Base-by-base conservation (phyloP, 148 eudicot species). In the Euryodendron excelsum region DNA sequence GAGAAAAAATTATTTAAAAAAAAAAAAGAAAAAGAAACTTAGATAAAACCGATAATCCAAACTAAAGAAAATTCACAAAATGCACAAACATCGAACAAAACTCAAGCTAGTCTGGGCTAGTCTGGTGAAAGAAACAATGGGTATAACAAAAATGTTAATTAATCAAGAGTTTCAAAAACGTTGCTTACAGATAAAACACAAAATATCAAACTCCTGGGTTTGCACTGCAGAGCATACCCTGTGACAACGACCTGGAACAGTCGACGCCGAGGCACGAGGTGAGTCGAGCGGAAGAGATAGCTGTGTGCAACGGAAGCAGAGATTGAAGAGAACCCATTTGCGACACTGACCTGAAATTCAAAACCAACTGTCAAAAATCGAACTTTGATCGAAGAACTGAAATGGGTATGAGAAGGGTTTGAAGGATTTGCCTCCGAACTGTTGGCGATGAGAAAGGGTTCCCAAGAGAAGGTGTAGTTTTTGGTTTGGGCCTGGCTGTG, bases 201-300 rank as follows among this genome's bases (percentile, higher is more conserved):
- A 81, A 83, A 76, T 81, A 90, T 94, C 98, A 94, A 87, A 91
- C 98, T 86, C 97, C 95, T 81, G 93, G 98, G 80, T 90, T 86
- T 81, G 98, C 89, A 90, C 92, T 89, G 93, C 90, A 90, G 63
- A 92, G 84, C 97, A 94, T 90, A 94, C 97, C 98, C 91, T 90
- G 93, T 84, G 94, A 90, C 92, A 90, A 82, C 53, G 98, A 89
- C 77, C 97, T 90, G 13, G 92, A 90, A 52, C 93, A 80, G 78
- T 92, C 98, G 7, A 85, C 45, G n/a, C 88, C 95, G 37, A 94
- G 98, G 63, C 95, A 90, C 13, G 94, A 94, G 14, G 97, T 92
- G 10, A 94, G 80, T 28, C 94, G 82, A 28, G 98, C 90, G 2
- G 97, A 87, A 12, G 95, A 85, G 18, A 94, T 85, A 13, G 94